Evolutionary conservation across 352 stramenopile species (phyloP).

Genomic region (Phytophthora idaei): DNA sequence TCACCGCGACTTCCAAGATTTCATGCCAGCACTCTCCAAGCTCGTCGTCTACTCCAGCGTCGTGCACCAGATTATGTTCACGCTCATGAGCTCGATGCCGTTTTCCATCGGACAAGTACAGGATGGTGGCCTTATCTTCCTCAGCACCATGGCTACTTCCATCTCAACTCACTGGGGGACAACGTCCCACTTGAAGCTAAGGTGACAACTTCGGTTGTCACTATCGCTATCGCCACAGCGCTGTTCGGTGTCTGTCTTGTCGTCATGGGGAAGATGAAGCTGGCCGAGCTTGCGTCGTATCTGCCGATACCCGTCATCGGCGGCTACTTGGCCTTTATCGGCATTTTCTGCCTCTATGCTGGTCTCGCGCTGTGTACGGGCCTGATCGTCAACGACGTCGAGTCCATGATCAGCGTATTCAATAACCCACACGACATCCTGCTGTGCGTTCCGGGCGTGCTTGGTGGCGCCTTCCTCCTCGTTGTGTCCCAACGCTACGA

Average conservation of each 20-base stretch:
- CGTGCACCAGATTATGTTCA: conserved; percentile 93
- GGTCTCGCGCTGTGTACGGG: conserved; percentile 91
- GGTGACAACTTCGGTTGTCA: conserved; percentile 95
- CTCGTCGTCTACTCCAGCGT: conserved; percentile 95
- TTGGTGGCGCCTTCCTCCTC: conserved; percentile 85
- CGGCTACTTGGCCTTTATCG: conserved; percentile 98
- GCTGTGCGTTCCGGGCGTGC: conserved; percentile 82
- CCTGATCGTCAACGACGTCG: conserved; percentile 84
- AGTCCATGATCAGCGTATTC: conserved; percentile 74
- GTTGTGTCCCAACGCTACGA: conserved; percentile 76
- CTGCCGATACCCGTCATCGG: conserved; percentile 96
- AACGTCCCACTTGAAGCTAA: conserved; percentile 63
- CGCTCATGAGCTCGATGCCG: conserved; percentile 88
- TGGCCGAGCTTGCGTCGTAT: conserved; percentile 95
- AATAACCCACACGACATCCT: conserved; percentile 66
- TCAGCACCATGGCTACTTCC: conserved; percentile 93
- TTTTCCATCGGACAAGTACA: conserved; percentile 98
- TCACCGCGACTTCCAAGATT: conserved; percentile 86
- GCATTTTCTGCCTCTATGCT: conserved; percentile 94
- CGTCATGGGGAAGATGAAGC: conserved; percentile 90
- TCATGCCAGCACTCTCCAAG: conserved; percentile 93
- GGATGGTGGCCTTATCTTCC: conserved; percentile 98
- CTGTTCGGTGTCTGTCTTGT: conserved; percentile 92
- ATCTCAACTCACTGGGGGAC: conserved; percentile 78
- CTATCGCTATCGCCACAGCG: conserved; percentile 91